These are phyloP conservation scores for Sporothrix mexicana DNA, from an alignment of 2,329 filamentous ascomycete genomes.

Conservation along the genomic window DNA sequence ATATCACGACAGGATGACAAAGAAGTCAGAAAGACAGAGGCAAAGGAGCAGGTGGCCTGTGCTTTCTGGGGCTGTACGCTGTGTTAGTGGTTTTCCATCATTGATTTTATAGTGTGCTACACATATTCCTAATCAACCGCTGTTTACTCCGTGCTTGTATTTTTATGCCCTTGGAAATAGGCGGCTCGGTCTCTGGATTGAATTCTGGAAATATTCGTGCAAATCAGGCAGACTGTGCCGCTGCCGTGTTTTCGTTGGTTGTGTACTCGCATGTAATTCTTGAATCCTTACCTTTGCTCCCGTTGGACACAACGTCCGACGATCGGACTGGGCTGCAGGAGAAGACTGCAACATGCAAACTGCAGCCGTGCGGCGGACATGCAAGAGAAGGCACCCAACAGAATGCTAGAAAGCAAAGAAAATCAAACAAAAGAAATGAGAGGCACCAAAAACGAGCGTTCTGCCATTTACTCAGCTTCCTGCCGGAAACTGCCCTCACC, in stretches of 20 bases:
- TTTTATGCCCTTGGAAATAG: neutral
- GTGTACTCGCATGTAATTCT: too few relatives aligned
- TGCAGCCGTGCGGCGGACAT: slow-evolving; percentile 1
- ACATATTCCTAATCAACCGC: neutral
- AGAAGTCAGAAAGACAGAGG: neutral
- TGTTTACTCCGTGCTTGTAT: neutral
- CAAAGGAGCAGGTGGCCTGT: slow-evolving; percentile 3
- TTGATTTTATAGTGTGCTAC: neutral
- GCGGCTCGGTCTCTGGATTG: neutral
- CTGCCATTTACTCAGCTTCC: too few relatives aligned
- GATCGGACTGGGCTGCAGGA: neutral
- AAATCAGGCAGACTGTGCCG: slow-evolving; percentile 2
- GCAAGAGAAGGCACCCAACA: too few relatives aligned
- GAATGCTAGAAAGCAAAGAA: neutral
- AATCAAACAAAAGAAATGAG: neutral
- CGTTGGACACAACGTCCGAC: neutral
- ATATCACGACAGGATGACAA: neutral
- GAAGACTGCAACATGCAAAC: neutral
- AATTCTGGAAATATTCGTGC: neutral
- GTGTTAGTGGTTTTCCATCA: neutral
- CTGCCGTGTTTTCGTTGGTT: neutral
- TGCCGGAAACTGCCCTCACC: neutral
- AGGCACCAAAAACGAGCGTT: neutral
- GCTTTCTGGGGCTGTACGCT: neutral
- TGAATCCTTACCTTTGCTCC: neutral